Evolutionary conservation across 352 stramenopile genomes (phyloP).

Genomic region (Globisporangium canariense): DNA sequence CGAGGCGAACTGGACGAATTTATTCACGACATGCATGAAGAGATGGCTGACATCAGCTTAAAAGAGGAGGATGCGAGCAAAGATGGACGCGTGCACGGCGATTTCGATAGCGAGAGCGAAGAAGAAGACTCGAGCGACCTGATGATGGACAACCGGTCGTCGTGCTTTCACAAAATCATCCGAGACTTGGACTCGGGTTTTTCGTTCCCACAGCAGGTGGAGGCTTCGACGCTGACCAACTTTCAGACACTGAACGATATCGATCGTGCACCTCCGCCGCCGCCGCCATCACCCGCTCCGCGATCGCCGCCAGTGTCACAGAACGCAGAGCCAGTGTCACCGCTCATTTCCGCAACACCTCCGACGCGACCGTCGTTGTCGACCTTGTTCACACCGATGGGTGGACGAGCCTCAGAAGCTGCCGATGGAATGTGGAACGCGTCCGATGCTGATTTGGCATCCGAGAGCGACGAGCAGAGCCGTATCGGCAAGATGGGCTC

Average conservation of each 20-base stretch:
- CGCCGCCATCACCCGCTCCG: conserved; percentile 14
- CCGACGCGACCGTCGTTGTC: conserved; percentile 29
- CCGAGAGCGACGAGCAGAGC: conserved; percentile 37
- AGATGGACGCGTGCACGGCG: conserved; percentile 9
- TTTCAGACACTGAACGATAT: conserved; percentile 18
- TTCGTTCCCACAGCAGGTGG: conserved; percentile 46
- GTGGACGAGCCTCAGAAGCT: conserved; percentile 24
- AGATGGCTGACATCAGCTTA: conserved; percentile 3
- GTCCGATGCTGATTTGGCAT: conserved; percentile 28
- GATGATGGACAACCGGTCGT: conserved; percentile 16
- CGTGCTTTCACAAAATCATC: conserved; percentile 45
- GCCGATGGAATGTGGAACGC: conserved; percentile 29
- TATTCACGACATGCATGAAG: conserved; percentile 21
- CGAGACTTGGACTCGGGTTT: conserved; percentile 54
- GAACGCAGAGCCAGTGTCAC: neutral
- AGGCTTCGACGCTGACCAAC: conserved; percentile 25
- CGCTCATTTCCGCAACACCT: conserved; percentile 10
- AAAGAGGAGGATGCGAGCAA: neutral
- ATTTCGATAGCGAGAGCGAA: conserved; percentile 23
- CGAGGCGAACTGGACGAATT: conserved; percentile 27
- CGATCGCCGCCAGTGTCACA: conserved; percentile 16
- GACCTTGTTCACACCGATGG: conserved; percentile 29
- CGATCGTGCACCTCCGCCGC: neutral
- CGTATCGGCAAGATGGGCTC: conserved; percentile 26
- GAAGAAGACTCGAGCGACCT: conserved; percentile 16